Percentiles rank a stretch among this genome's conserved stretches.
phyloP scores from a whole-genome alignment of 2,329 filamentous ascomycete species.

The Hymenoscyphus scutula region DNA sequence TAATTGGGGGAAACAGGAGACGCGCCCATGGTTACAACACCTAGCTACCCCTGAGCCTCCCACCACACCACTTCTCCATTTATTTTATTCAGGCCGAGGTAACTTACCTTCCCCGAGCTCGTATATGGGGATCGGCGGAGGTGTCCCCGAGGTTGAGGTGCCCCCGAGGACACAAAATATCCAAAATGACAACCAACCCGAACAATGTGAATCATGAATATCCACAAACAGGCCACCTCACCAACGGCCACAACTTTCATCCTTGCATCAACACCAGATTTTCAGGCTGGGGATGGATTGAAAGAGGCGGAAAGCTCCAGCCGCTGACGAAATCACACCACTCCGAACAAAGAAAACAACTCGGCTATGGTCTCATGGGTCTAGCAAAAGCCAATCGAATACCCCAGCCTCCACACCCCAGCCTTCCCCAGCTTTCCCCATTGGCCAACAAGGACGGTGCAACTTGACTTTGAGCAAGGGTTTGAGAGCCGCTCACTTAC shows the following conservation, averaged over 20 bases:
- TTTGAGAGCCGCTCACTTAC: background rate
- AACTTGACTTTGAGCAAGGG: background rate
- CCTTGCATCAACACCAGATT: background rate
- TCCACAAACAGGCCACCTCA: background rate
- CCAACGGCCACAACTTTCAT: background rate
- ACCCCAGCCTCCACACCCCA: background rate
- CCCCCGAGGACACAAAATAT: no score
- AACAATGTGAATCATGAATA: background rate
- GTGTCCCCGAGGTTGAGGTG: no score
- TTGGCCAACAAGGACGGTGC: background rate
- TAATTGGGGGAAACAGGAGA: no score
- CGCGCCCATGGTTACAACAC: no score
- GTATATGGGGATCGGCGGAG: no score
- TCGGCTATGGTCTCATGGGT: background rate
- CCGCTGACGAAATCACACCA: background rate
- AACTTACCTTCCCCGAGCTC: no score
- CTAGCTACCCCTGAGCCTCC: no score
- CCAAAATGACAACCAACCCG: no score
- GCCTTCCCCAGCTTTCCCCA: background rate
- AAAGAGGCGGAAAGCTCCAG: background rate
- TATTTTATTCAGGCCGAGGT: no score
- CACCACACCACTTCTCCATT: no score
- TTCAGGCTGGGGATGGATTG: background rate
- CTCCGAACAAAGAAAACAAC: background rate
- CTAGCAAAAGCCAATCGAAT: background rate